These are phyloP conservation scores for Asterionellopsis glacialis DNA, from an alignment of 108 stramenopile species.

Conservation along the genomic window DNA sequence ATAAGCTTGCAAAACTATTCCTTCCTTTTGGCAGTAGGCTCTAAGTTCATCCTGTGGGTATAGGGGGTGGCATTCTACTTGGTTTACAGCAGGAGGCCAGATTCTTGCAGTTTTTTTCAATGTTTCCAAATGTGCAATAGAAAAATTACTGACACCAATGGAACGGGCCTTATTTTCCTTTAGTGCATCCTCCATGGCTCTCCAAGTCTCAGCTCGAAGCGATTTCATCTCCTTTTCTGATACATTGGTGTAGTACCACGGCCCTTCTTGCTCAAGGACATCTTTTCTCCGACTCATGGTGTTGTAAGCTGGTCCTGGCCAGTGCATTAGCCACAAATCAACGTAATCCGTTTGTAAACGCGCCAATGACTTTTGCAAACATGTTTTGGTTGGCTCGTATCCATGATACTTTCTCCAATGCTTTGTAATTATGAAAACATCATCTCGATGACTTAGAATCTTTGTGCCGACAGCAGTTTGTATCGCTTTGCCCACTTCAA, in stretches of 20 bases:
- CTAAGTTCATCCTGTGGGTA: slow-evolving; percentile 58
- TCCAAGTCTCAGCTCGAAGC: slow-evolving; percentile 65
- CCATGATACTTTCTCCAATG: slow-evolving; percentile 84
- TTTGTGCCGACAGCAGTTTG: slow-evolving; percentile 37
- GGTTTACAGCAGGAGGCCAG: slow-evolving; percentile 74
- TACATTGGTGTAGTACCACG: slow-evolving; percentile 2
- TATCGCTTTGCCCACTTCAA: slow-evolving; percentile 58
- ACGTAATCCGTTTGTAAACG: slow-evolving; percentile 54
- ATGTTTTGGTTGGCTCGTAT: slow-evolving; percentile 55
- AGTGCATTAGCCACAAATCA: slow-evolving; percentile 72
- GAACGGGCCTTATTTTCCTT: slow-evolving; percentile 40
- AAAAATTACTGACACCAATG: slow-evolving; percentile 85
- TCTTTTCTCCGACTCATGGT: slow-evolving; percentile 31
- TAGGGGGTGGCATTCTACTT: slow-evolving; percentile 84
- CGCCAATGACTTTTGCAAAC: slow-evolving; percentile 51
- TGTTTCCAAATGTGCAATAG: slow-evolving; percentile 39
- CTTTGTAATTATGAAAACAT: slow-evolving; percentile 72
- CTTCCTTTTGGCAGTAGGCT: slow-evolving; percentile 66
- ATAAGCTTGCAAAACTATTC: slow-evolving; percentile 78
- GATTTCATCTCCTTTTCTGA: slow-evolving; percentile 26
- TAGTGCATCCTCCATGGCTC: slow-evolving; percentile 81
- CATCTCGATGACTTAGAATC: slow-evolving; percentile 26
- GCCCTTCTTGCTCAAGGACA: slow-evolving; percentile 29
- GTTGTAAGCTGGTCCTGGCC: slow-evolving; percentile 52
- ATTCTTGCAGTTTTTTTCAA: slow-evolving; percentile 37